phyloP scores from a whole-genome alignment of 31 red algal genomes.

The Asparagopsis taxiformis region DNA sequence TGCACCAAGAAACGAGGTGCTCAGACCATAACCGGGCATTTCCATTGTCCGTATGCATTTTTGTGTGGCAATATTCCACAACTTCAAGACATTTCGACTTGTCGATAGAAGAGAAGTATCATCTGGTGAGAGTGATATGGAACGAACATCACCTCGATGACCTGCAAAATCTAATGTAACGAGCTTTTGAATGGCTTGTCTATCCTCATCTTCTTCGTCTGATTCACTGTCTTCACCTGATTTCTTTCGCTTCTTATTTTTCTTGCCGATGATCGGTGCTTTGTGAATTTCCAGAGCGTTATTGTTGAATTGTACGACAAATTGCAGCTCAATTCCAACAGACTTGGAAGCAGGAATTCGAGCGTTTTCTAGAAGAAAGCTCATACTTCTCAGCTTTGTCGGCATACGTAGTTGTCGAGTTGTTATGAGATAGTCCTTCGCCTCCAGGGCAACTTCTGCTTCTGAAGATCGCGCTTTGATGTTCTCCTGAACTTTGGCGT shows the following conservation, averaged over 20 bases:
- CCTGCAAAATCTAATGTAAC: constrained; percentile 52
- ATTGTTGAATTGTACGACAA: constrained; percentile 21
- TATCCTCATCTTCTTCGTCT: not conserved
- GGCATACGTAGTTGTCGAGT: not conserved
- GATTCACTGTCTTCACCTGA: not conserved
- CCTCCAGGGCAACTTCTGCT: not conserved
- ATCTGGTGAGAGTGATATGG: constrained; percentile 62
- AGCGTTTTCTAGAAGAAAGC: not conserved
- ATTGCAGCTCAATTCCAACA: not conserved
- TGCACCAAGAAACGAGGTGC: constrained; percentile 63
- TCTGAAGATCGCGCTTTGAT: not conserved
- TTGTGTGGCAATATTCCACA: constrained; percentile 82
- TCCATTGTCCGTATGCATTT: constrained; percentile 77
- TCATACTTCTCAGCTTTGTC: not conserved
- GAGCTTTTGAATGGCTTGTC: constrained; percentile 40
- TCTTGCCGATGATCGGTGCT: not conserved
- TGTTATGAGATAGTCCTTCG: not conserved
- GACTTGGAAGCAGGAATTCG: not conserved
- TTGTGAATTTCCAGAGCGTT: constrained; percentile 5
- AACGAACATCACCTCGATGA: constrained; percentile 72
- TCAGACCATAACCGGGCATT: constrained; percentile 43
- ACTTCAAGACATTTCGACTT: constrained; percentile 40
- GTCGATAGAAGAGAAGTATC: constrained; percentile 60
- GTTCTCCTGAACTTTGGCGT: not conserved
- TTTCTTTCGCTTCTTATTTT: constrained; percentile 5